Evolutionary conservation across 495 filamentous ascomycete species (phyloP), one percentile per base, ranked within the genome.

Genomic region (Trichoderma erinaceum): DNA sequence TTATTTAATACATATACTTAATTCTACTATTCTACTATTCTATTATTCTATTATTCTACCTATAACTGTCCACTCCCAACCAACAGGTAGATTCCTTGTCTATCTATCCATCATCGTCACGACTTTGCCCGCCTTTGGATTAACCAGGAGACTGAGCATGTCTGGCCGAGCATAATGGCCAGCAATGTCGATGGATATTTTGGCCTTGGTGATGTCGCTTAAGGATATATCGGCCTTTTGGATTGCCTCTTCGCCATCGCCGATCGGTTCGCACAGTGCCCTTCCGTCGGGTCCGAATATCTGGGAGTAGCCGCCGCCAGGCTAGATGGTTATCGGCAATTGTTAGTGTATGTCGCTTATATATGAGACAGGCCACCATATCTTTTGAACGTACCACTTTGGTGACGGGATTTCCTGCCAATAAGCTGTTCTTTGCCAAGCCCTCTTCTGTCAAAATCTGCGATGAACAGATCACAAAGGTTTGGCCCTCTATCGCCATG

Each of bases 201-300:
- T 78, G 5, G 72, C 68, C 10, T 32, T 66, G 15, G 75, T 5
- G 23, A 81, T 76, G 18, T 70, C 66, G 41, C 78, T 74, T 35
- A 78, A 56, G 32, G 78, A 69, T 29, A 83, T 63, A 63, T 81
- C 78, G 0, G 75, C 79, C 73, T 77, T 75, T 1, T 83, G 48
- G 41, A 82, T 76, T 0, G 72, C 76, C 65, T 83, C 73, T 23
- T 72, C 68, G 13, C 48, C 68, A 38, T 56, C 63, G 4, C 65
- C 58, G 4, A 80, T 58, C 0, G 71, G 67, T 50, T 76, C 70
- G 2, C 75, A 74, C 32, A 84, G 23, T 18, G 67, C 48, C n/a
- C 78, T 67, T 15, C 82, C 83, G 74, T 85, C 83, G 0, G 82
- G 81, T 0, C 75, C 82, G 66, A 80, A 80, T 13, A 85, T 73